Evolutionary conservation across 768 basidiomycete species (phyloP), one percentile per base, ranked within the genome.

Genomic region (Pulveroboletus sp.): DNA sequence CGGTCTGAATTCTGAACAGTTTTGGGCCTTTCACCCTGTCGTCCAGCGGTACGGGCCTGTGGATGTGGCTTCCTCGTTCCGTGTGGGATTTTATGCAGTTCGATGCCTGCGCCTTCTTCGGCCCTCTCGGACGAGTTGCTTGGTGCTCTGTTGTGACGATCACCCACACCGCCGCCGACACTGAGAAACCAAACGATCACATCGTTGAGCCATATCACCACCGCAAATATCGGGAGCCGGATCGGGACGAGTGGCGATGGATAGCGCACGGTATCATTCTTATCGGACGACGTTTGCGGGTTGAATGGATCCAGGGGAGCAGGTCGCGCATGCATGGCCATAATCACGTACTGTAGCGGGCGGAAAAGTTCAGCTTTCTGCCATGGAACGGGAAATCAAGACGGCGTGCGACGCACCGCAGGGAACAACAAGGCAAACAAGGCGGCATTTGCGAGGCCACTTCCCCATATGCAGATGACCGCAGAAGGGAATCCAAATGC

Each of bases 401-500:
- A 29, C 38, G 10, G 14, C 21, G 37, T 41, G 39, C 29, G 11
- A 72, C 85, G 49, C 59, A 92, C 90, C 33, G 75, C 74, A 32
- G 92, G 92, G 62, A 87, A 92, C 12, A 92, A 61, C 43, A 94
- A 76, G 0, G 91, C 89, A 58, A 94, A 94, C 17, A 89, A 63
- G 10, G 85, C 85, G n/a, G 81, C 87, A 57, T 87, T 93, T 12
- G 88, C 87, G 32, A 91, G 78, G 35, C 80, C 77, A 51, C 80
- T 82, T 44, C 84, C 85, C 74, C 80, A 82, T 49, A 77, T 83
- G 62, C 90, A 92, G 17, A 91, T 68, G 1, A 75, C 76, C 2
- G 90, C 81, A 4, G 85, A 75, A 23, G 90, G 87, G 5, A 91
- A 66, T 77, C 92, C 92, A 54, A 92, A 94, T 5, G 86, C 86